Conservation (phyloP, 148 eudicot species). For the Chenopodium berlandieri region DNA sequence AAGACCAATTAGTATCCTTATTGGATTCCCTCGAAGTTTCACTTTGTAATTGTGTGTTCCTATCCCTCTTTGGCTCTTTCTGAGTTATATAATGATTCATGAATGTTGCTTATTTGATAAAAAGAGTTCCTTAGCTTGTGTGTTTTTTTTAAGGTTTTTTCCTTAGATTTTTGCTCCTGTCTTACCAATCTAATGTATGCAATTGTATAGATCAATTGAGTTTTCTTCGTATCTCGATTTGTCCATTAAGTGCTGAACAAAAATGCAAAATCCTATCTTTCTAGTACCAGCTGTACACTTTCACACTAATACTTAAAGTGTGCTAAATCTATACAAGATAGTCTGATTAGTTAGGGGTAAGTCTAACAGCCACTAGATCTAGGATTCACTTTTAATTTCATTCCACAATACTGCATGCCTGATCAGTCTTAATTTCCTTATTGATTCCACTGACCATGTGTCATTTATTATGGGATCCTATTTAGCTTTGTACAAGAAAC, state of each 20-base stretch:
- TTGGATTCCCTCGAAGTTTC: conserved; percentile 8
- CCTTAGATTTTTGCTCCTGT: not conserved
- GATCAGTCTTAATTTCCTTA: not conserved
- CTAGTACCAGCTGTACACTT: not conserved
- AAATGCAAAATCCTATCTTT: not conserved
- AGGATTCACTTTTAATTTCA: not conserved
- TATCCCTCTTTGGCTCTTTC: conserved; percentile 8
- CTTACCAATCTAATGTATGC: conserved; percentile 4
- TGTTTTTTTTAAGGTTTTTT: not conserved
- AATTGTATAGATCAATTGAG: conserved; percentile 26
- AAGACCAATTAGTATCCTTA: conserved; percentile 39
- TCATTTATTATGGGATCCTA: not conserved
- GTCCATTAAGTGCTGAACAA: not conserved
- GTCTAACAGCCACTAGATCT: not conserved
- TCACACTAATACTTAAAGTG: not conserved
- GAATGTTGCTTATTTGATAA: conserved; percentile 18
- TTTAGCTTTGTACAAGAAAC: not conserved
- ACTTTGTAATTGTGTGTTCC: conserved; percentile 29
- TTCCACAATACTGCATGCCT: not conserved
- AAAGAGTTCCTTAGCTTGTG: not conserved
- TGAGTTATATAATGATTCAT: conserved; percentile 10
- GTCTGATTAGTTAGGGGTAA: not conserved
- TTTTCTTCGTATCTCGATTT: conserved; percentile 1
- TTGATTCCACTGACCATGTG: not conserved
- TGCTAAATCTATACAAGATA: not conserved